phyloP scores from a whole-genome alignment of 225 moss, liverwort and hornwort genomes.

The Thuidium tamariscinum region DNA sequence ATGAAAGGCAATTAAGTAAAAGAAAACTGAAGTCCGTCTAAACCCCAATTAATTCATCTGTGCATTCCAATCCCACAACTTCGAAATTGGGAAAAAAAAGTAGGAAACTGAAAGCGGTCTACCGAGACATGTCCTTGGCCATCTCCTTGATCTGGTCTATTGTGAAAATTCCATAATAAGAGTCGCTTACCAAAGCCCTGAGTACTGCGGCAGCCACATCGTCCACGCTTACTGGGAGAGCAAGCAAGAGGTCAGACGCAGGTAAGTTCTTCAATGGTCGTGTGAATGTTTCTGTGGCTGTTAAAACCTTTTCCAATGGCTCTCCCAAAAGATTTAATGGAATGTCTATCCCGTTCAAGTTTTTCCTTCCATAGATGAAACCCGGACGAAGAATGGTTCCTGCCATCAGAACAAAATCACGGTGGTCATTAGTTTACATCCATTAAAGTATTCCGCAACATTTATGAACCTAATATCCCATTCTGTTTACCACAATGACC shows the following conservation, averaged over 20 bases:
- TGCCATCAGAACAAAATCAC: background rate
- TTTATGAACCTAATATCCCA: background rate
- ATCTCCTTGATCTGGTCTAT: conserved; percentile 77
- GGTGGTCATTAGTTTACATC: background rate
- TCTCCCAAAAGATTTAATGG: conserved; percentile 53
- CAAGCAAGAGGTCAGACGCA: conserved; percentile 65
- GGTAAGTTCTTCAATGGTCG: conserved; percentile 59
- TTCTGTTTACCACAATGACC: background rate
- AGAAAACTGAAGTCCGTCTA: background rate
- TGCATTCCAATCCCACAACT: background rate
- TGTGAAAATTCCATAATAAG: conserved; percentile 46
- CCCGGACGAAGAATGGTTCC: conserved; percentile 74
- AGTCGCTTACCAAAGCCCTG: conserved; percentile 39
- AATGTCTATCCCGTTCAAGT: conserved; percentile 68
- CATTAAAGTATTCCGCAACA: background rate
- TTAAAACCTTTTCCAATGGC: conserved; percentile 58
- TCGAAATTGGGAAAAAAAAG: background rate
- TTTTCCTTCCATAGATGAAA: conserved; percentile 65
- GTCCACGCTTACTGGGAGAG: conserved; percentile 67
- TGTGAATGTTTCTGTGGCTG: conserved; percentile 38
- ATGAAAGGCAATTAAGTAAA: background rate
- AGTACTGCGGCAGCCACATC: conserved; percentile 72
- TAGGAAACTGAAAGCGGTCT: background rate
- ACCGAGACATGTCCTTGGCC: conserved; percentile 12
- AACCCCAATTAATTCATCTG: background rate